phyloP scores from a whole-genome alignment of 371 early-diverging fungal species.

The Mucor piriformis region DNA sequence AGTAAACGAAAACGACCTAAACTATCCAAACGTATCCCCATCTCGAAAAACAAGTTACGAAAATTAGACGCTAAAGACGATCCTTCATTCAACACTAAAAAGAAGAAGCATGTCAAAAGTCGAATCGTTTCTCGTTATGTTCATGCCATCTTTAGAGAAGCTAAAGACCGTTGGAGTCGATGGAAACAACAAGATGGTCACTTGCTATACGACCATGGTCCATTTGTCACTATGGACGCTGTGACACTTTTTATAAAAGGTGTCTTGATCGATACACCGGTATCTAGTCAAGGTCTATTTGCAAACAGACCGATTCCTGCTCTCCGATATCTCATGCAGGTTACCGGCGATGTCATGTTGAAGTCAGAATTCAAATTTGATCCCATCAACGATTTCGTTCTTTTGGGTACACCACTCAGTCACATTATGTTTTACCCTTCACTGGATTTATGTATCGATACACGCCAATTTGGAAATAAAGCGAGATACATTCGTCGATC shows the following conservation, averaged over 20 bases:
- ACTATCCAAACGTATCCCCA: constrained; percentile 39
- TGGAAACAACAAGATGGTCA: constrained; percentile 10
- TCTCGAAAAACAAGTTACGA: constrained; percentile 20
- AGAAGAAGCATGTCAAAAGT: constrained; percentile 17
- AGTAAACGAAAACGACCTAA: constrained; percentile 39
- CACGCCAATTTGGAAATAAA: constrained; percentile 68
- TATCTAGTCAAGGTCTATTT: constrained; percentile 59
- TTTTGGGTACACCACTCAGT: constrained; percentile 65
- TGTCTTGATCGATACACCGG: constrained; percentile 19
- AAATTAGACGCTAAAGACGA: constrained; percentile 19
- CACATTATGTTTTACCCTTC: constrained; percentile 75
- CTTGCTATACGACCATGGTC: constrained; percentile 16
- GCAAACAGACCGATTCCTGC: constrained; percentile 58
- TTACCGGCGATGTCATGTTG: constrained; percentile 73
- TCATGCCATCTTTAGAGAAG: constrained; percentile 24
- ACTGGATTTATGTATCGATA: constrained; percentile 72
- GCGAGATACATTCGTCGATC: constrained; percentile 72
- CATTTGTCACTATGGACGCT: constrained; percentile 25
- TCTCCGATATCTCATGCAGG: constrained; percentile 68
- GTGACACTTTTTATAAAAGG: constrained; percentile 14
- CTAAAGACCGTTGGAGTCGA: constrained; percentile 29
- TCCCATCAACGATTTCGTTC: constrained; percentile 61
- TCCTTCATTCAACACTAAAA: background rate
- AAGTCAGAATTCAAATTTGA: constrained; percentile 66
- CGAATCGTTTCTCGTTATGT: constrained; percentile 26